Evolutionary conservation across 306 rosid genomes (phyloP).

Genomic region (Cajanus cajan): DNA sequence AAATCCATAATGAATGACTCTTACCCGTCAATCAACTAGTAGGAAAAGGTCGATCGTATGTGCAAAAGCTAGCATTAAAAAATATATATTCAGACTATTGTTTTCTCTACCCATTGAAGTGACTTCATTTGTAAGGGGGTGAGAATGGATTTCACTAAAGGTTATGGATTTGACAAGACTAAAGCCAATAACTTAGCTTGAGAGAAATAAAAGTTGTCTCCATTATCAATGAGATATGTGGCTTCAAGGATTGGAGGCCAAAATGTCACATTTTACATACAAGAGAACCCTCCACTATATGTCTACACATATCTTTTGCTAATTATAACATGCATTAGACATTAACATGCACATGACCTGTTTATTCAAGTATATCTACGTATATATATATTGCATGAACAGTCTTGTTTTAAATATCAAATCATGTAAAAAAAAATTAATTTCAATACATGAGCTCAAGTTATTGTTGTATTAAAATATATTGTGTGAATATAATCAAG

Average conservation of each 20-base stretch:
- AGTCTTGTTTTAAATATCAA: background rate
- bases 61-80: slow-evolving; percentile 36
- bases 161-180: slow-evolving; percentile 86
- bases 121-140: slow-evolving; percentile 57
- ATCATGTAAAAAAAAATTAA: background rate
- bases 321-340: slow-evolving; percentile 31
- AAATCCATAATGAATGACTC: slow-evolving; percentile 57
- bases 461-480: background rate
- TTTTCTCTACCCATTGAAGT: slow-evolving; percentile 48
- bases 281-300: slow-evolving; percentile 4
- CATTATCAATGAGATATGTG: slow-evolving; percentile 41
- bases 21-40: slow-evolving; percentile 52
- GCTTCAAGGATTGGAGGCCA: background rate
- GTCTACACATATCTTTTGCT: background rate
- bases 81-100: slow-evolving; percentile 41
- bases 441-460: background rate
- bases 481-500: background rate
- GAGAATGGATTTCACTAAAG: slow-evolving; percentile 45
- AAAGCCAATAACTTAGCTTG: slow-evolving; percentile 49
- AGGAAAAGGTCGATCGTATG: slow-evolving; percentile 22
- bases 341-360: slow-evolving; percentile 27
- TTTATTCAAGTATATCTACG: background rate
- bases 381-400: background rate
- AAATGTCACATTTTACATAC: slow-evolving; percentile 27
- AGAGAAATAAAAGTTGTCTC: slow-evolving; percentile 39